Evolutionary conservation across 1,284 basidiomycete genomes (phyloP).

Genomic region (Austroboletus olivaceoglutinosus): DNA sequence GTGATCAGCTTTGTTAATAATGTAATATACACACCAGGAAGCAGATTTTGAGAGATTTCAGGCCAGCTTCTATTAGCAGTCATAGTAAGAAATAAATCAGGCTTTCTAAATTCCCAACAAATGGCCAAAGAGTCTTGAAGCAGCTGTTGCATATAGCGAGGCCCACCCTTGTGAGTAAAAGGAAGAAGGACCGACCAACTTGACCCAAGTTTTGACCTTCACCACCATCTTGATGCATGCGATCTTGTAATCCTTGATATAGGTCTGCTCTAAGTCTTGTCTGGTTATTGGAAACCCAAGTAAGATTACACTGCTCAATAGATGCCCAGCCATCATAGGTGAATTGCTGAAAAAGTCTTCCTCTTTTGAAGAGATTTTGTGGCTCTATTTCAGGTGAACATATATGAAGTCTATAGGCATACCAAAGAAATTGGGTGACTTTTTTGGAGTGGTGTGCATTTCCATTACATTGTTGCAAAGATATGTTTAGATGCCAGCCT

Average conservation of each 20-base stretch:
- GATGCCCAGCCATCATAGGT: constrained; percentile 38
- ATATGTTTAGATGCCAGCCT: constrained; percentile 40
- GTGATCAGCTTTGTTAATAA: background rate
- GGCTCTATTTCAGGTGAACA: background rate
- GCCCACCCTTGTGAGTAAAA: background rate
- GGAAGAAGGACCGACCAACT: background rate
- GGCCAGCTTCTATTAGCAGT: constrained; percentile 43
- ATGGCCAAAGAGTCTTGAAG: constrained; percentile 3
- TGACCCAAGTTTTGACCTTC: constrained; percentile 1
- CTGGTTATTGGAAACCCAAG: constrained; percentile 37
- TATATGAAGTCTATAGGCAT: constrained; percentile 13
- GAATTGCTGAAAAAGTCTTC: constrained; percentile 42
- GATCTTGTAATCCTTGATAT: constrained; percentile 11
- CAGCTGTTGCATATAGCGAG: background rate
- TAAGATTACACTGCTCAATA: constrained; percentile 33
- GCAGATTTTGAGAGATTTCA: constrained; percentile 41
- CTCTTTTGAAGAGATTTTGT: constrained; percentile 35
- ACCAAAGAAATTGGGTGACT: constrained; percentile 16
- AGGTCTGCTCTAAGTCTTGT: constrained; percentile 33
- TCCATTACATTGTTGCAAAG: background rate
- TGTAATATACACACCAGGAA: constrained; percentile 19
- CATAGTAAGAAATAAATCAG: constrained; percentile 2
- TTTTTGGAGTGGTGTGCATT: constrained; percentile 2
- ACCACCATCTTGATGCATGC: background rate
- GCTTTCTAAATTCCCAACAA: background rate